phyloP scores from a whole-genome alignment of 2,329 filamentous ascomycete species.

The Microcyclosporella mali region DNA sequence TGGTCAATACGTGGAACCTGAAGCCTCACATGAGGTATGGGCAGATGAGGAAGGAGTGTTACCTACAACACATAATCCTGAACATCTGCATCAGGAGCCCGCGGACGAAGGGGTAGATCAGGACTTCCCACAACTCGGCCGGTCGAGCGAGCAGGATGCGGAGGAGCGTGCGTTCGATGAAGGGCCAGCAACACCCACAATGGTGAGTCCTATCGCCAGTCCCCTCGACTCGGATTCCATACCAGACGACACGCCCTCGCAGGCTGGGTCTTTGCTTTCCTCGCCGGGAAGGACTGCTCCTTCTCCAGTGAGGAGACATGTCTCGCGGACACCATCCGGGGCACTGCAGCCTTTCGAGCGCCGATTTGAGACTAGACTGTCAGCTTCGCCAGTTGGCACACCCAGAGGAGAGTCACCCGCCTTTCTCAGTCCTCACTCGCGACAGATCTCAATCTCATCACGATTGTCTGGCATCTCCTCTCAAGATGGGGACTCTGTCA shows the following conservation, averaged over 20 bases:
- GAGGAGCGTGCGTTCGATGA: constrained; percentile 13
- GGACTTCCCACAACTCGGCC: constrained; percentile 20
- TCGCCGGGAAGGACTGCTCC: constrained; percentile 69
- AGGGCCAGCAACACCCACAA: constrained; percentile 19
- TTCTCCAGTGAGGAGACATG: constrained; percentile 53
- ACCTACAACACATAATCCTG: constrained; percentile 7
- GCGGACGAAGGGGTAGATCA: constrained; percentile 15
- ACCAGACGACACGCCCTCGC: constrained; percentile 76
- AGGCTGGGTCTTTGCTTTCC: constrained; percentile 57
- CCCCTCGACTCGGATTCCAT: constrained; percentile 66
- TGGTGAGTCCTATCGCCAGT: constrained; percentile 48
- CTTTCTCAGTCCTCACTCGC: constrained; percentile 69
- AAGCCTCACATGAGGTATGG: not conserved
- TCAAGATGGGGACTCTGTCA: constrained; percentile 47
- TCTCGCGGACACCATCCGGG: constrained; percentile 64
- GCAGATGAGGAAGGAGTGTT: constrained; percentile 6
- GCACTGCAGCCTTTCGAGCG: constrained; percentile 91
- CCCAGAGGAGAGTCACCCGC: constrained; percentile 71
- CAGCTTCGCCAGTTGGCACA: constrained; percentile 53
- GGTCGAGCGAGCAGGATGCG: constrained; percentile 6
- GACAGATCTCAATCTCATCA: constrained; percentile 47
- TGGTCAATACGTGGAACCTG: constrained; percentile 9
- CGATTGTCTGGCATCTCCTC: constrained; percentile 63
- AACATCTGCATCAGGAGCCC: constrained; percentile 1
- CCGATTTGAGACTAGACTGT: constrained; percentile 83